A percentile compares a stretch with the other conserved stretches of the same genome.
phyloP scores from a whole-genome alignment of 108 stramenopile genomes.

The Nitzschia sp. region DNA sequence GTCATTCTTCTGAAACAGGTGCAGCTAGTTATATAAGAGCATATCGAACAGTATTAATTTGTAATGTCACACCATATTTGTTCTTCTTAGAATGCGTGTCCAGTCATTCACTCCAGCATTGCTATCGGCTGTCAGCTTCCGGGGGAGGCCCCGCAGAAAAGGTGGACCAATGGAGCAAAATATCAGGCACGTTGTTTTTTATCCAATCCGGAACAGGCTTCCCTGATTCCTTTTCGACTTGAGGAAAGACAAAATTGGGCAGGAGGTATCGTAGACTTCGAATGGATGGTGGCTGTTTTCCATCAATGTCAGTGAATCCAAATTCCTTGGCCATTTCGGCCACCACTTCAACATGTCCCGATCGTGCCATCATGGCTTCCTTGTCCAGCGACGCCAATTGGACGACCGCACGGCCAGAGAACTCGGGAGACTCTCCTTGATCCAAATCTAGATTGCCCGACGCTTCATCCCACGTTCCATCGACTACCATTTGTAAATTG shows the following conservation, averaged over 20 bases:
- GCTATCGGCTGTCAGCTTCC: slow-evolving; percentile 22
- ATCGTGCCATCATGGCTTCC: slow-evolving; percentile 48
- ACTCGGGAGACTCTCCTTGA: slow-evolving; percentile 64
- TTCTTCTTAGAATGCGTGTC: too few species aligned
- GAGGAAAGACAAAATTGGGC: slow-evolving; percentile 70
- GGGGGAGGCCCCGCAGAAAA: slow-evolving; percentile 68
- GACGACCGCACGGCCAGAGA: slow-evolving; percentile 66
- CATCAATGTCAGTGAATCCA: slow-evolving; percentile 78
- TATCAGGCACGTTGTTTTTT: slow-evolving; percentile 59
- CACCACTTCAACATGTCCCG: slow-evolving; percentile 80
- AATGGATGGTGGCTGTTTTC: slow-evolving; percentile 63
- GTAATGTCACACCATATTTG: too few species aligned
- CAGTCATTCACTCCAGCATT: too few species aligned
- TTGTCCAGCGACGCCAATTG: slow-evolving; percentile 49
- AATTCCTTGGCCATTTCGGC: slow-evolving; percentile 88
- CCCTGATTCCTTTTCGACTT: slow-evolving; percentile 62
- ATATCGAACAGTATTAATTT: too few species aligned
- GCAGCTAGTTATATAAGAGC: too few species aligned
- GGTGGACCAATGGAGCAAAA: slow-evolving; percentile 58
- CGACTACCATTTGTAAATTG: slow-evolving; percentile 58
- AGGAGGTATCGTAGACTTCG: slow-evolving; percentile 63
- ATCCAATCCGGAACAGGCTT: slow-evolving; percentile 50
- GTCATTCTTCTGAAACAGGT: too few species aligned
- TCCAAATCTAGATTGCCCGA: slow-evolving; percentile 52
- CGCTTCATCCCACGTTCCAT: slow-evolving; percentile 77